Evolutionary conservation across 345 rosid species (phyloP).

Genomic region (Streptanthus diversifolius): DNA sequence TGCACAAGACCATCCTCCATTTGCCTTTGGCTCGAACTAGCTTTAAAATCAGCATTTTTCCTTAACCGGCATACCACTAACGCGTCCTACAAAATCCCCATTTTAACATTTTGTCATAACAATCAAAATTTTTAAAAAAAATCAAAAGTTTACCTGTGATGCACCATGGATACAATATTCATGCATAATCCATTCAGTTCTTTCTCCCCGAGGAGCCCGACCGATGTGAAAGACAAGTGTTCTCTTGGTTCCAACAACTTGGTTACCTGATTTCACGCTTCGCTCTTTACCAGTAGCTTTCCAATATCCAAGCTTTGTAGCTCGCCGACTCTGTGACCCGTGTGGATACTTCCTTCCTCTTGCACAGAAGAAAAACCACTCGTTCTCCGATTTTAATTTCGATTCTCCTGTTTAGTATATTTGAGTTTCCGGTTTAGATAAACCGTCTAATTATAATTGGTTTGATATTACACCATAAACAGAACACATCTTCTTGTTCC

Average conservation of each 20-base stretch:
- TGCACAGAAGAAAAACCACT: constrained; percentile 88
- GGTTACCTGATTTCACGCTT: constrained; percentile 53
- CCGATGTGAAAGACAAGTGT: constrained; percentile 87
- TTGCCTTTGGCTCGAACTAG: constrained; percentile 28
- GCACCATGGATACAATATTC: constrained; percentile 65
- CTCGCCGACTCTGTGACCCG: constrained; percentile 77
- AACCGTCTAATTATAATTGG: neutral
- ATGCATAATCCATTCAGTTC: constrained; percentile 97
- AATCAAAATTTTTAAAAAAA: neutral
- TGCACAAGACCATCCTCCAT: constrained; percentile 26
- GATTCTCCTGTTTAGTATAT: constrained; percentile 49
- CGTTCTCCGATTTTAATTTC: constrained; percentile 58
- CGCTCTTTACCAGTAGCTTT: constrained; percentile 94
- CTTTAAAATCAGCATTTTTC: constrained; percentile 55
- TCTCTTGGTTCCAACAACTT: constrained; percentile 75
- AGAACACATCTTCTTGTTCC: neutral
- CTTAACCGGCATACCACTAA: constrained; percentile 82
- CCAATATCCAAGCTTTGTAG: constrained; percentile 84
- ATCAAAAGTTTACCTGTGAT: constrained; percentile 46
- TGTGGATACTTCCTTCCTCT: constrained; percentile 87
- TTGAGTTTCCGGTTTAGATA: neutral
- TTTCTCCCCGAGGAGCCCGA: constrained; percentile 85
- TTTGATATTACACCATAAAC: neutral
- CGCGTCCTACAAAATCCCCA: constrained; percentile 47
- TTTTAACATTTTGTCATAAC: neutral